A percentile compares a stretch with the other conserved stretches of the same genome.
Evolutionary conservation across 129 eudicot genomes (phyloP).

Genomic region (Solidago caesia): DNA sequence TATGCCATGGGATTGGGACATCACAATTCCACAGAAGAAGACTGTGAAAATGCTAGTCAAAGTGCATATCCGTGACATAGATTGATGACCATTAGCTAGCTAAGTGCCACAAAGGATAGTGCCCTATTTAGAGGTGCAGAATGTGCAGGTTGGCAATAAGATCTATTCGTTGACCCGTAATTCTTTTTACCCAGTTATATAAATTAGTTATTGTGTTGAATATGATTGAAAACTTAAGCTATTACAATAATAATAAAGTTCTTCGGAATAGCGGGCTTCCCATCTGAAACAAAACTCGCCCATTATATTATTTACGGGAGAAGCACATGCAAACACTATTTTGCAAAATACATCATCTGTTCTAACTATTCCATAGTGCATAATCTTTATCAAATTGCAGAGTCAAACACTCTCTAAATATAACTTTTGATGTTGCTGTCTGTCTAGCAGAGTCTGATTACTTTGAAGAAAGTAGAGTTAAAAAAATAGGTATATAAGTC

Average conservation of each 20-base stretch:
- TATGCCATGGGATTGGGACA: constrained; percentile 96
- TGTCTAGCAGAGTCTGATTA: too few relatives aligned
- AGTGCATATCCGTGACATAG: constrained; percentile 55
- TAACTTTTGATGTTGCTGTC: too few relatives aligned
- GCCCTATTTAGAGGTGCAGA: constrained; percentile 3
- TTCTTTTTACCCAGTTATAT: background rate
- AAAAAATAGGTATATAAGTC: too few relatives aligned
- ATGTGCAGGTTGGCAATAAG: background rate
- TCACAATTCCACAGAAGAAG: constrained; percentile 92
- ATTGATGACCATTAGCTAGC: constrained; percentile 5
- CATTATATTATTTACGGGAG: too few relatives aligned
- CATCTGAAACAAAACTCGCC: too few relatives aligned
- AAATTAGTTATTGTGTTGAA: background rate
- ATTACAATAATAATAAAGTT: background rate
- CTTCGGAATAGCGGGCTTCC: background rate
- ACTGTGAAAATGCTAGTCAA: constrained; percentile 85
- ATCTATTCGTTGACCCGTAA: too few relatives aligned
- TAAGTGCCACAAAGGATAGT: constrained; percentile 7
- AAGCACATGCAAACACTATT: too few relatives aligned
- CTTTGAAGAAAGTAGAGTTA: too few relatives aligned
- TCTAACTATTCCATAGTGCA: too few relatives aligned
- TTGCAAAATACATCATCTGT: too few relatives aligned
- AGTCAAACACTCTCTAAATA: too few relatives aligned
- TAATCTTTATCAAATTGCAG: too few relatives aligned
- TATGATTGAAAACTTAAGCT: background rate